Percentiles rank a stretch among this genome's conserved stretches.
These are phyloP conservation scores for Macrophomina tecta DNA, from an alignment of 2,329 filamentous ascomycete species.

Conservation along the genomic window DNA sequence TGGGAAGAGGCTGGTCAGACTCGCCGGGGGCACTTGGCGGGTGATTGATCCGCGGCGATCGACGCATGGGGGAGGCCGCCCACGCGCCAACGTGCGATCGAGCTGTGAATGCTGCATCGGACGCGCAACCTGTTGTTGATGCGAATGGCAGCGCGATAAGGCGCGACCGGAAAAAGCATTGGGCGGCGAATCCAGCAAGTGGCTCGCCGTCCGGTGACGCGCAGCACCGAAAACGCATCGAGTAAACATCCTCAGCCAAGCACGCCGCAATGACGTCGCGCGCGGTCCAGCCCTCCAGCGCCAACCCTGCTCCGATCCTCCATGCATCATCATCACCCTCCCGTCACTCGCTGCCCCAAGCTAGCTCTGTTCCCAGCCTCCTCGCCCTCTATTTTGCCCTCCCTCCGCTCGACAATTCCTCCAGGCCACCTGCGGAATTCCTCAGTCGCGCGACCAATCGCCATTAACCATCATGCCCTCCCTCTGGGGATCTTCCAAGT, in stretches of 20 bases:
- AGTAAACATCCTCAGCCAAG: background rate
- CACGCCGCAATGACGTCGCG: constrained; percentile 19
- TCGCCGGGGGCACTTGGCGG: background rate
- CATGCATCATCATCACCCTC: constrained; percentile 16
- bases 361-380: background rate
- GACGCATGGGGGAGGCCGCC: constrained; percentile 3
- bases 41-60: constrained; percentile 10
- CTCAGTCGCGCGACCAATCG: background rate
- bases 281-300: constrained; percentile 2
- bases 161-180: background rate
- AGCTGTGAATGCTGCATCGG: background rate
- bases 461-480: constrained; percentile 50
- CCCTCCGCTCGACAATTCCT: background rate
- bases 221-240: constrained; percentile 4
- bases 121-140: background rate
- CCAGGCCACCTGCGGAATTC: background rate
- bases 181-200: background rate
- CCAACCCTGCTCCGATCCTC: constrained; percentile 23
- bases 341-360: background rate
- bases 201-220: constrained; percentile 1
- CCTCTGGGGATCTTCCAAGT: constrained; percentile 61
- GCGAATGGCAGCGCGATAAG: background rate
- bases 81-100: constrained; percentile 9
- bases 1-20: background rate
- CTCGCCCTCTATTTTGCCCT: background rate